A percentile compares a stretch with the other conserved stretches of the same genome.
phyloP scores from a whole-genome alignment of 2,329 filamentous ascomycete genomes.

The Ophiostoma populinum region DNA sequence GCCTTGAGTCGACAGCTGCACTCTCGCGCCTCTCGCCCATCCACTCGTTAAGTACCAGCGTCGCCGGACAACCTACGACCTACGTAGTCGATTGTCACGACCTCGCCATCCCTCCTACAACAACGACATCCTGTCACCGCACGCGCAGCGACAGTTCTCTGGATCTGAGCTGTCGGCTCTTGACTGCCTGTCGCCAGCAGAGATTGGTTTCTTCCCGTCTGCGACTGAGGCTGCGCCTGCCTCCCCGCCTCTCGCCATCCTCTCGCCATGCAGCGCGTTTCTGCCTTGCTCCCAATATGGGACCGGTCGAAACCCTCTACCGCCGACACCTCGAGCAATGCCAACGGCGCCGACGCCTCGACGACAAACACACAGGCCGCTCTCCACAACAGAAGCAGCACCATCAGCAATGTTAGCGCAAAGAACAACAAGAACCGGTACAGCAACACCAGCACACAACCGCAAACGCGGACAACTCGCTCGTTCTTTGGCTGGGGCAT shows the following conservation, averaged over 20 bases:
- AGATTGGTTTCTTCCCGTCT: background rate
- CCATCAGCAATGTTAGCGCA: conserved; percentile 1
- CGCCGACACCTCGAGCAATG: conserved; percentile 6
- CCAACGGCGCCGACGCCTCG: conserved; percentile 2
- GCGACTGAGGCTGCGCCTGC: conserved; percentile 2
- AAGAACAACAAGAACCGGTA: conserved; percentile 2
- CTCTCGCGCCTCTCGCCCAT: too few relatives aligned
- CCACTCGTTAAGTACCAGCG: too few relatives aligned
- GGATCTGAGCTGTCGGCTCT: background rate
- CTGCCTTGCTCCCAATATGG: conserved; percentile 25
- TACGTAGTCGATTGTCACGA: too few relatives aligned
- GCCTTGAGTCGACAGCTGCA: too few relatives aligned
- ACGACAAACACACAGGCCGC: background rate
- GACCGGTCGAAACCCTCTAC: conserved; percentile 14
- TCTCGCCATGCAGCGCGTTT: conserved; percentile 29
- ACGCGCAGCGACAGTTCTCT: background rate
- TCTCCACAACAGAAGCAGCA: conserved; percentile 1
- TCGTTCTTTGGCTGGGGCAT: conserved; percentile 17
- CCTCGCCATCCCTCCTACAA: too few relatives aligned
- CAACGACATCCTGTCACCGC: background rate
- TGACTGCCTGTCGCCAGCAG: background rate
- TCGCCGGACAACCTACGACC: too few relatives aligned
- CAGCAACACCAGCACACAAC: conserved; percentile 2
- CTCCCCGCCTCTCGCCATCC: conserved; percentile 1
- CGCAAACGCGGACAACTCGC: conserved; percentile 2